phyloP scores from a whole-genome alignment of 306 rosid genomes.

The Benincasa hispida region DNA sequence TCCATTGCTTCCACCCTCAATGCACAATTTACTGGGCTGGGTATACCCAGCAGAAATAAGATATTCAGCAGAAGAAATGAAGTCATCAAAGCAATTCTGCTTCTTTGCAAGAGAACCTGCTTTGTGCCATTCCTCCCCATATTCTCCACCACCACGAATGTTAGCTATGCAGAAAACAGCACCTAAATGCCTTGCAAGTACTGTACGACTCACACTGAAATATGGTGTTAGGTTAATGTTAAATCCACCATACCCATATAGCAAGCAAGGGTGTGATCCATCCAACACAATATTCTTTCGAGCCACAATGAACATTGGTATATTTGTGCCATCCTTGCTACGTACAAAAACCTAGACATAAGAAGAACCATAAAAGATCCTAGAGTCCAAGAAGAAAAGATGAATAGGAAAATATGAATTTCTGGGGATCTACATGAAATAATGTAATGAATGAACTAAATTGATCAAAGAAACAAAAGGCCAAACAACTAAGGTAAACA shows the following conservation, averaged over 20 bases:
- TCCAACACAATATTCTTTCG: conserved; percentile 55
- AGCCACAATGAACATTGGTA: conserved; percentile 72
- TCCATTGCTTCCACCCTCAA: conserved; percentile 97
- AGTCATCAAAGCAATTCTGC: conserved; percentile 94
- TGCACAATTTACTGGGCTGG: conserved; percentile 65
- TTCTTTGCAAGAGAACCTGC: conserved; percentile 79
- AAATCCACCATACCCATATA: conserved; percentile 90
- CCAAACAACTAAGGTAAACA: background rate
- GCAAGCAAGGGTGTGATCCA: conserved; percentile 89
- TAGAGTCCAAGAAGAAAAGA: background rate
- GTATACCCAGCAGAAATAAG: conserved; percentile 78
- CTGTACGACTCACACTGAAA: conserved; percentile 60
- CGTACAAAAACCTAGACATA: conserved; percentile 53
- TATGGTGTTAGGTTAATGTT: conserved; percentile 64
- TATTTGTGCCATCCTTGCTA: conserved; percentile 76
- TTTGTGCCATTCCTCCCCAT: conserved; percentile 99
- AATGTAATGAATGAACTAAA: background rate
- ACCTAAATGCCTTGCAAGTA: conserved; percentile 70
- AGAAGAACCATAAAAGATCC: background rate
- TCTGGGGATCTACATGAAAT: background rate
- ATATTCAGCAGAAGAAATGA: conserved; percentile 83
- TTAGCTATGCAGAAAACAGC: conserved; percentile 72
- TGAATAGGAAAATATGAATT: background rate
- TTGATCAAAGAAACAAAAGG: background rate
- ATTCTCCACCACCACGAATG: conserved; percentile 98